Conservation (phyloP, 768 basidiomycete species). For the Kwoniella europaea region DNA sequence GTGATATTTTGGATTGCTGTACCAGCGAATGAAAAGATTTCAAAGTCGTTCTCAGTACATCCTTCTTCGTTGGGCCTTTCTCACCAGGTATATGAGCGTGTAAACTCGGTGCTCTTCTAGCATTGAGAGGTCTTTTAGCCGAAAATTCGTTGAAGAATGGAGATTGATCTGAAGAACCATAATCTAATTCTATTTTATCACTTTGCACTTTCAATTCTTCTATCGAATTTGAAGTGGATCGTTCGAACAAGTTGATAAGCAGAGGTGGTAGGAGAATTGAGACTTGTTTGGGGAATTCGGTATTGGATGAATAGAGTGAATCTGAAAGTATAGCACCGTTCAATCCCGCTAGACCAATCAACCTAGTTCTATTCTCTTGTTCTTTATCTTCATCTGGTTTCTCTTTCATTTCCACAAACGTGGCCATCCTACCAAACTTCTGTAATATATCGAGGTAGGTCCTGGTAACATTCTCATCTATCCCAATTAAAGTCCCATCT, state of each 20-base stretch:
- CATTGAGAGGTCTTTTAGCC: conserved; percentile 70
- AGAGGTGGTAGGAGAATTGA: conserved; percentile 73
- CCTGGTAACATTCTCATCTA: conserved; percentile 71
- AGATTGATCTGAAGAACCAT: conserved; percentile 63
- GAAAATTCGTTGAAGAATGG: conserved; percentile 84
- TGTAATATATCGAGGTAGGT: conserved; percentile 72
- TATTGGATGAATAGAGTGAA: conserved; percentile 73
- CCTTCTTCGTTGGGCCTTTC: conserved; percentile 73
- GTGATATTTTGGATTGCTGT: conserved; percentile 74
- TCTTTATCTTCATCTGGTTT: conserved; percentile 67
- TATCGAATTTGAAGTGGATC: conserved; percentile 60
- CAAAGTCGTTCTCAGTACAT: conserved; percentile 76
- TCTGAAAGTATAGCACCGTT: conserved; percentile 81
- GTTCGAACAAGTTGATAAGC: conserved; percentile 69
- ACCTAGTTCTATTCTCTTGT: conserved; percentile 74
- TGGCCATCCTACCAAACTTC: conserved; percentile 70
- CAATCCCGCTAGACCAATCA: conserved; percentile 84
- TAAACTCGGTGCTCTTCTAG: conserved; percentile 85
- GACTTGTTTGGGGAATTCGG: conserved; percentile 75
- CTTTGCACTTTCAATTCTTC: conserved; percentile 71
- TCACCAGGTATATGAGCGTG: conserved; percentile 88
- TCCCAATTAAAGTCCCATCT: conserved; percentile 79
- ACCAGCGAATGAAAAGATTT: conserved; percentile 74
- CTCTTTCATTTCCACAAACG: conserved; percentile 56
- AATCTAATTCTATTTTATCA: conserved; percentile 67